Conservation (phyloP, 2,329 filamentous ascomycete genomes). For the Tolypocladium cylindrosporum region DNA sequence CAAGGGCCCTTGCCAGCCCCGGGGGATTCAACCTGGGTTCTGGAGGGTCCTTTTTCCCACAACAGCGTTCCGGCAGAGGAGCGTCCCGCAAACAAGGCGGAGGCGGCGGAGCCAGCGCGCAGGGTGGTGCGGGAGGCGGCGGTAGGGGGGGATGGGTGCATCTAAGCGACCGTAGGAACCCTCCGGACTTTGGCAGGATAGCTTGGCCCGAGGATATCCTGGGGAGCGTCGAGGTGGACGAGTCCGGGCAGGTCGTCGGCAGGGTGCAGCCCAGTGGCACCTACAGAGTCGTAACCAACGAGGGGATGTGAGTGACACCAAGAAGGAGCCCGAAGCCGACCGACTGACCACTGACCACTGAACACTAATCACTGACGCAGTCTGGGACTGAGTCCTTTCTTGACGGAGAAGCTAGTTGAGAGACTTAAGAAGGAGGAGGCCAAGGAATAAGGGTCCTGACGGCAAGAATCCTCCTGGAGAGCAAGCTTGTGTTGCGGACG, state of each 20-base stretch:
- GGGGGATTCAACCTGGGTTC: slow-evolving; percentile 43
- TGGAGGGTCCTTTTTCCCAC: slow-evolving; percentile 39
- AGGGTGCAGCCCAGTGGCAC: slow-evolving; percentile 51
- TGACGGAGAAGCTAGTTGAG: slow-evolving; percentile 43
- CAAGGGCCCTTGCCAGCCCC: slow-evolving; percentile 48
- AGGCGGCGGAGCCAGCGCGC: slow-evolving; percentile 40
- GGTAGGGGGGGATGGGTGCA: slow-evolving; percentile 55
- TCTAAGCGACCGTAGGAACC: slow-evolving; percentile 52
- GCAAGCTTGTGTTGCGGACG: neutral
- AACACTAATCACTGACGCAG: slow-evolving; percentile 7
- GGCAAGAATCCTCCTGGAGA: slow-evolving; percentile 6
- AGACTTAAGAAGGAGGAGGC: slow-evolving; percentile 41
- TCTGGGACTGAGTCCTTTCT: slow-evolving; percentile 28
- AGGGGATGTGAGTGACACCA: slow-evolving; percentile 50
- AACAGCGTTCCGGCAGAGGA: slow-evolving; percentile 25
- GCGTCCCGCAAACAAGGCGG: slow-evolving; percentile 23
- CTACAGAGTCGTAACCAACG: slow-evolving; percentile 53
- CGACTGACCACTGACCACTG: slow-evolving; percentile 7
- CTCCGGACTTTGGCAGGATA: slow-evolving; percentile 57
- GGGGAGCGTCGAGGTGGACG: slow-evolving; percentile 56
- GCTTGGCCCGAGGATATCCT: slow-evolving; percentile 62
- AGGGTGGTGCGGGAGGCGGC: slow-evolving; percentile 51
- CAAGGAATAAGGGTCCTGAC: slow-evolving; percentile 20
- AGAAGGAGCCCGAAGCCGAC: slow-evolving; percentile 2
- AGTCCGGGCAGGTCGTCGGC: slow-evolving; percentile 44